phyloP scores from a whole-genome alignment of 345 rosid genomes.

The Populus davidiana region DNA sequence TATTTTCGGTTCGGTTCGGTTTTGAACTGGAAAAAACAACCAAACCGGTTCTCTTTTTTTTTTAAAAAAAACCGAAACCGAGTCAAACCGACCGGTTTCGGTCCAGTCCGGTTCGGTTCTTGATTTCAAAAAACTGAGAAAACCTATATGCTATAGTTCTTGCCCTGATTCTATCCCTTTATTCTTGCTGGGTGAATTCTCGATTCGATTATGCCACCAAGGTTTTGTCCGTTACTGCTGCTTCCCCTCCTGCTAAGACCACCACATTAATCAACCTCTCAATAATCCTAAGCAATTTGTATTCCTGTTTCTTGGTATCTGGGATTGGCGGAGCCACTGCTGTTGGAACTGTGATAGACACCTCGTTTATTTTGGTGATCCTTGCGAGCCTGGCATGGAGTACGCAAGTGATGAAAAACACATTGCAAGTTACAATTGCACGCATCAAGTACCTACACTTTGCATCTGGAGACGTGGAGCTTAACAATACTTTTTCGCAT shows the following conservation, averaged over 20 bases:
- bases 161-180: constrained; percentile 49
- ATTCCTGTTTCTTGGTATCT: constrained; percentile 55
- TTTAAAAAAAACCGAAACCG: no score
- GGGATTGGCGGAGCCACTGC: constrained; percentile 85
- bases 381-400: constrained; percentile 71
- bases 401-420: constrained; percentile 69
- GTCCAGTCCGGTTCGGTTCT: no score
- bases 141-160: constrained; percentile 26
- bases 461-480: constrained; percentile 37
- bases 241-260: constrained; percentile 48
- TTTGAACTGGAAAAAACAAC: no score
- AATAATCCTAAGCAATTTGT: constrained; percentile 27
- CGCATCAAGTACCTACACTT: constrained; percentile 51
- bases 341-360: constrained; percentile 44
- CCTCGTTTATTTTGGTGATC: constrained; percentile 47
- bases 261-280: constrained; percentile 31
- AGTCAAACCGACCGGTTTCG: no score
- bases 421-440: constrained; percentile 54
- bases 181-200: constrained; percentile 68
- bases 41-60: no score
- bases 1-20: no score
- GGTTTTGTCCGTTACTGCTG: constrained; percentile 48
- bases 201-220: constrained; percentile 55
- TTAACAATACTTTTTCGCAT: constrained; percentile 59
- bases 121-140: no score